These are phyloP conservation scores for Pseudogymnoascus sp. DNA, from an alignment of 2,329 filamentous ascomycete species.

Conservation along the genomic window DNA sequence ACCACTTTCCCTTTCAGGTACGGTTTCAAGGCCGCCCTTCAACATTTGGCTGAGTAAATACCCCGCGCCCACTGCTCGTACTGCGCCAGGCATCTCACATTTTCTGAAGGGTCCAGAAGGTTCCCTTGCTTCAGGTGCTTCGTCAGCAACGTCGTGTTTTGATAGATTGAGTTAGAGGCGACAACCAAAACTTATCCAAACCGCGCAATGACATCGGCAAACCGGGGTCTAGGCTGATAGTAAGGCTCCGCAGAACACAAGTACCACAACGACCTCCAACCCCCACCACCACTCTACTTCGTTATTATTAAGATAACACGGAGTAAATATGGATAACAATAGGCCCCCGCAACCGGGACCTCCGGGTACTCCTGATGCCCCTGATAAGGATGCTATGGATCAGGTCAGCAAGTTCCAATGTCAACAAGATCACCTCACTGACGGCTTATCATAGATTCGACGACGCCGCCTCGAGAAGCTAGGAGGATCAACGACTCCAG, in stretches of 20 bases:
- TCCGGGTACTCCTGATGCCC: constrained; percentile 35
- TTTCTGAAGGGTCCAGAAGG: background rate
- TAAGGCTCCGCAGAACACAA: background rate
- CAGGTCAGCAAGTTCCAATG: constrained; percentile 33
- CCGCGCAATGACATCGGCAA: constrained; percentile 7
- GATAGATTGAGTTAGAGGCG: constrained; percentile 5
- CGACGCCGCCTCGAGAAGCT: constrained; percentile 24
- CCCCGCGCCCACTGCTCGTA: background rate
- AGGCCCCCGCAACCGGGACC: constrained; percentile 2
- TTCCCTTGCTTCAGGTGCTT: constrained; percentile 1
- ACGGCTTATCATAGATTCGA: constrained; percentile 20
- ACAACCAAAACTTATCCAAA: constrained; percentile 1
- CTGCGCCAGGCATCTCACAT: background rate
- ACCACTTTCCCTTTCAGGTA: constrained; percentile 2
- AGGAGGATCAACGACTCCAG: constrained; percentile 17
- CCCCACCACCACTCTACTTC: background rate
- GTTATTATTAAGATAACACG: background rate
- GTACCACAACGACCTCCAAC: background rate
- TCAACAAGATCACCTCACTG: background rate
- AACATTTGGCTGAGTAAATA: constrained; percentile 7
- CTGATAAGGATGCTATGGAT: constrained; percentile 51
- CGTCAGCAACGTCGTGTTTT: constrained; percentile 5
- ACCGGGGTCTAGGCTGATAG: constrained; percentile 3
- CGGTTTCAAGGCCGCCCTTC: background rate
- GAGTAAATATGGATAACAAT: constrained; percentile 6